Evolutionary conservation across 148 eudicot species (phyloP).

Genomic region (Rhododendron henanense): DNA sequence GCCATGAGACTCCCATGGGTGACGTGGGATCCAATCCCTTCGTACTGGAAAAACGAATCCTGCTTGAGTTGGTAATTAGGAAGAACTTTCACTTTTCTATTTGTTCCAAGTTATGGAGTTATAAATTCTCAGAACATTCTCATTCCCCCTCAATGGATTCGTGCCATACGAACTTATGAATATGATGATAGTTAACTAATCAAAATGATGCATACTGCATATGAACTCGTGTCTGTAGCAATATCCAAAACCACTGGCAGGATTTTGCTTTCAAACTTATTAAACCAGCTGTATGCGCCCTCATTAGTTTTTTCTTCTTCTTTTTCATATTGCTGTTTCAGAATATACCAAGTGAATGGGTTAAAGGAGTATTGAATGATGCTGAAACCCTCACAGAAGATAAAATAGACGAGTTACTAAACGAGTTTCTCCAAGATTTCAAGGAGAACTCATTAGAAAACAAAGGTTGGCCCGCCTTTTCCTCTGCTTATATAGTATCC

Average conservation of each 20-base stretch:
- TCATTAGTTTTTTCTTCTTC: not conserved
- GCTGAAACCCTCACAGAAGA: constrained; percentile 42
- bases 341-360: constrained; percentile 20
- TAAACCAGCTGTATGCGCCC: not conserved
- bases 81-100: not conserved
- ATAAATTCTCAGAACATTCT: not conserved
- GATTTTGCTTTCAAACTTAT: not conserved
- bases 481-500: constrained; percentile 17
- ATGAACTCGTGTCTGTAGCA: not conserved
- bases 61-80: not conserved
- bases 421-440: constrained; percentile 33
- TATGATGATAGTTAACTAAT: not conserved
- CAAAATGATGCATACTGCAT: not conserved
- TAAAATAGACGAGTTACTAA: constrained; percentile 28
- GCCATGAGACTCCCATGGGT: not conserved
- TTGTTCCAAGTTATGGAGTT: not conserved
- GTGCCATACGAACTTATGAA: not conserved
- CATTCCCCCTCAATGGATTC: not conserved
- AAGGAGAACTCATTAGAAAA: constrained; percentile 12
- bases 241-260: not conserved
- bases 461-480: constrained; percentile 18
- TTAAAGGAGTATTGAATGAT: constrained; percentile 25
- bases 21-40: not conserved
- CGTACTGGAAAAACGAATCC: not conserved
- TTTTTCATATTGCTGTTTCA: constrained; percentile 5